Base-by-base conservation (phyloP, 805 yeast genomes). In the Candida nonsorbophila region DNA sequence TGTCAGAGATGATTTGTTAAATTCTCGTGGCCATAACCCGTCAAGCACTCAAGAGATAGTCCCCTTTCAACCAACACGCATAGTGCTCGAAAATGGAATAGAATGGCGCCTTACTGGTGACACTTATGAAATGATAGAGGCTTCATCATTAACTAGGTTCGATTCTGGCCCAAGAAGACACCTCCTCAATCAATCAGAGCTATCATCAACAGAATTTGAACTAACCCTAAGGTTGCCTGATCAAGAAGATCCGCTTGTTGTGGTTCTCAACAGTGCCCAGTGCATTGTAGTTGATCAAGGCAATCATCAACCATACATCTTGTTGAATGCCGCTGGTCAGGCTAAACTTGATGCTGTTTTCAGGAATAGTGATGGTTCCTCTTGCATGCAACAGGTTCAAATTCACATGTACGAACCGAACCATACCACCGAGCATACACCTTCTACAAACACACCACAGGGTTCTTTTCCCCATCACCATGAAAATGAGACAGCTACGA, bases 261-360 rank as follows among this genome's bases (percentile, higher is more conserved):
- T 50, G 3, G 32, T 33, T 3, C 47, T 67, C 29, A 53, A 53
- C 25, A 46, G 65, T 0, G 62, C 66, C 14, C 70, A 68, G 26
- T 65, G 72, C 38, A 63, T 67, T 8, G 35, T 67, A 5, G 72
- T 66, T 16, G 53, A 56, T 21, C 39, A 47, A 8, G 45, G 42
- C 3, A 44, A 38, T 9, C 49, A 51, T 21, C 49, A 44, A 9
- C 69, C 72, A 4, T 68, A 67, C 29, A 22, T 67, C 2, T 42
- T 67, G 23, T 23, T 68, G 4, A 65, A 53, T 31, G 53, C 55
- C n/a, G 36, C 62, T 2, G 74, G 62, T 0, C 35, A 45, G 8
- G 47, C 57, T 2, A 54, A 52, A 17, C 34, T 67, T 11, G 33
- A 45, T 26, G 28, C 31, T n/a, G 18, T 12, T 6, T 36, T 36